Base-by-base conservation (phyloP, 2,329 filamentous ascomycete species). In the Colletotrichum sp. region DNA sequence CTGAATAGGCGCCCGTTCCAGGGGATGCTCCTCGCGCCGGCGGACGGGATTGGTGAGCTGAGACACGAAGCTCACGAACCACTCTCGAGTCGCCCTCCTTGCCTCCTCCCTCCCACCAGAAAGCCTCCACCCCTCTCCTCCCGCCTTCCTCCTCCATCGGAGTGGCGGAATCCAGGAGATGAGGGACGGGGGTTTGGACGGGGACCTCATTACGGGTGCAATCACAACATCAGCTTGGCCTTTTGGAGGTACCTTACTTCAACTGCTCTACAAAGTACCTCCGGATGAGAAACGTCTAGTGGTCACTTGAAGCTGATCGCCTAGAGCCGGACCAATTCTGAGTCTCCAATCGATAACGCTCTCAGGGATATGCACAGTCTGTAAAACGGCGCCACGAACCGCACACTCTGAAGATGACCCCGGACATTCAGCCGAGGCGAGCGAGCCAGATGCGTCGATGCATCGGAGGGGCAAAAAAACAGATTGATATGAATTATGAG, bases 141-240 rank as follows among this genome's bases (percentile, higher is more conserved):
- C 55, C 71, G 36, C 43, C 55, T 32, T 67, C 24, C 69, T 74
- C 71, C 66, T 70, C 66, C 71, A 48, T 64, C 71, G 71, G 71
- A 48, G 71, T 70, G 71, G 71, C 71, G 71, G 71, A 70, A 74
- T 57, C 32, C 39, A 65, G 66, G 71, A 74, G 71, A 59, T 70
- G 71, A 74, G 32, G 65, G 52, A 43, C 59, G 66, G 71, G 66
- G 71, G 30, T 15, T 24, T 30, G 30, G 30, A 36, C 65, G 59
- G 65, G 59, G 52, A n/a, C 66, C 43, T 70, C 66, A 74, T 74
- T 74, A 65, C 57, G 32, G 66, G 18, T 32, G 48, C 52, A 72
- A 72, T 72, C 69, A 72, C 69, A 67, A 24, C 32, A 24, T 34
- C 43, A 21, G 15, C 59, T 36, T 43, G 66, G 71, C 71, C n/a